Conservation (phyloP, 306 rosid species). For the Clitoria ternatea region DNA sequence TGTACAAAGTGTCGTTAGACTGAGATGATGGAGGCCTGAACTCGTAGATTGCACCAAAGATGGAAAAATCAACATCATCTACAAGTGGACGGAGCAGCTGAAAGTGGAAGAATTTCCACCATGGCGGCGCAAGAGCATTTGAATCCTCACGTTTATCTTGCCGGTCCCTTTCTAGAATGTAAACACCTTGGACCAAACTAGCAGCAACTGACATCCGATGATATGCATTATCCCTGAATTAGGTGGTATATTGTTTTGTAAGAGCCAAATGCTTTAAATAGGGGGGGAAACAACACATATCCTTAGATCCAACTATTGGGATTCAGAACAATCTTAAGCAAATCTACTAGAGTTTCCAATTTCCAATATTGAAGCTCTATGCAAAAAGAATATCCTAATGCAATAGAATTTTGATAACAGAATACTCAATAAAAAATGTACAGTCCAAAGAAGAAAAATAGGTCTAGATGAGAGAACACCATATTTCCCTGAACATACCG, state of each 20-base stretch:
- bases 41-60: conserved; percentile 80
- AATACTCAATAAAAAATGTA: background rate
- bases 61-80: conserved; percentile 78
- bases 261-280: background rate
- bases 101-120: conserved; percentile 89
- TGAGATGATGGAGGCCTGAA: conserved; percentile 55
- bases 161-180: conserved; percentile 72
- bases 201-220: conserved; percentile 84
- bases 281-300: background rate
- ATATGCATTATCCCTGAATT: conserved; percentile 64
- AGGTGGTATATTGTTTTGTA: background rate
- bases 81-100: conserved; percentile 62
- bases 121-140: conserved; percentile 79
- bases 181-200: conserved; percentile 89
- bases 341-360: background rate
- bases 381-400: background rate
- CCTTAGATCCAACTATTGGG: background rate
- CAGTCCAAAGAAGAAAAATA: background rate
- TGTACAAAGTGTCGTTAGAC: conserved; percentile 35
- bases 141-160: conserved; percentile 66
- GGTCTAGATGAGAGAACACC: background rate
- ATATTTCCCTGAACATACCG: background rate
- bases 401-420: background rate
- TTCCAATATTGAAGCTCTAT: background rate
- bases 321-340: conserved; percentile 1